Conservation (phyloP, 179 eudicot species). For the Drosera spatulata region DNA sequence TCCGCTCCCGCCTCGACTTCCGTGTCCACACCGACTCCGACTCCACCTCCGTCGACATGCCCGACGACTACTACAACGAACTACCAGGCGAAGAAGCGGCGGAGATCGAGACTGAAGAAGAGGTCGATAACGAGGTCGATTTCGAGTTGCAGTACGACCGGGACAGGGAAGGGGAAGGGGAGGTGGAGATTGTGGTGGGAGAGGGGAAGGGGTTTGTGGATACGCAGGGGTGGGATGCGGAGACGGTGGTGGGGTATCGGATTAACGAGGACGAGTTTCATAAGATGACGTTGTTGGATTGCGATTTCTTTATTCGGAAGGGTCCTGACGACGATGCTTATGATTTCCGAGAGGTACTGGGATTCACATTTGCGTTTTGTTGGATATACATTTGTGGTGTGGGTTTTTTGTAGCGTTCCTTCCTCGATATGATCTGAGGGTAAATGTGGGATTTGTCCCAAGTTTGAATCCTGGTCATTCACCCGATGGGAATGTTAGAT, state of each 20-base stretch:
- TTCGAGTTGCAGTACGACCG: conserved; percentile 71
- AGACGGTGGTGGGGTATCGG: conserved; percentile 60
- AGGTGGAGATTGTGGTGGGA: conserved; percentile 33
- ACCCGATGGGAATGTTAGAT: too few species aligned
- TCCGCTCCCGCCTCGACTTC: conserved; percentile 17
- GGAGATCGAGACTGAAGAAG: conserved; percentile 50
- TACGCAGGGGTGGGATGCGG: conserved; percentile 71
- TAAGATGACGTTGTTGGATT: conserved; percentile 62
- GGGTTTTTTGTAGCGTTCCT: neutral
- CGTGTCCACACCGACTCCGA: conserved; percentile 59
- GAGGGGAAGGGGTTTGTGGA: conserved; percentile 63
- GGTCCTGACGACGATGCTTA: conserved; percentile 89
- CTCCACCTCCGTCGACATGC: conserved; percentile 42
- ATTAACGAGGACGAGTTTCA: conserved; percentile 94
- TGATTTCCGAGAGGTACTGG: conserved; percentile 75
- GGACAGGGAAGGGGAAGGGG: conserved; percentile 16
- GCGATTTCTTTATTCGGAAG: conserved; percentile 87
- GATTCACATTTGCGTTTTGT: neutral
- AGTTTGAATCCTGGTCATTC: too few species aligned
- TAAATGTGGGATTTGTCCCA: neutral
- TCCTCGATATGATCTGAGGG: neutral
- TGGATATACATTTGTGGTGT: too few species aligned
- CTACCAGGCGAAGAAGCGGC: conserved; percentile 6
- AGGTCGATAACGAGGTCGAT: conserved; percentile 75
- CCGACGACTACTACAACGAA: conserved; percentile 71